Percentiles rank a stretch among this genome's conserved stretches.
These are phyloP conservation scores for Geotrichum siamense DNA, from an alignment of 1,139 yeast species.

Conservation along the genomic window DNA sequence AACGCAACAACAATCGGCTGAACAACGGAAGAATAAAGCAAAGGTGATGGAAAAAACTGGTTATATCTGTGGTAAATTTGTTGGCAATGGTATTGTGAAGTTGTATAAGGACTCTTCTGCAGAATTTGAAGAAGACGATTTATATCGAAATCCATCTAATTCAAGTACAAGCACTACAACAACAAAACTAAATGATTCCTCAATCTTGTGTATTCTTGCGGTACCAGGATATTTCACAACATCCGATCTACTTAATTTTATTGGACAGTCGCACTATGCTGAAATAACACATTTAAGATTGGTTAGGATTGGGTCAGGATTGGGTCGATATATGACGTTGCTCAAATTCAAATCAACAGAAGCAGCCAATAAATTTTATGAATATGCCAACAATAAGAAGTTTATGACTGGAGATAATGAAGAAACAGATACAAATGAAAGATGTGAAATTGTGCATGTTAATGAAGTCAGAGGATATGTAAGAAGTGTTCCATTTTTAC, in stretches of 20 bases:
- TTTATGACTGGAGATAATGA: slow-evolving; percentile 79
- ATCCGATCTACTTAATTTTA: slow-evolving; percentile 71
- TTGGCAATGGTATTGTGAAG: slow-evolving; percentile 69
- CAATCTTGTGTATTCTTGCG: slow-evolving; percentile 65
- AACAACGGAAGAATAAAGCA: background rate
- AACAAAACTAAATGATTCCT: slow-evolving; percentile 9
- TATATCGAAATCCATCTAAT: slow-evolving; percentile 2
- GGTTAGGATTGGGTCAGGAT: slow-evolving; percentile 50
- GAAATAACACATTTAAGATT: slow-evolving; percentile 66
- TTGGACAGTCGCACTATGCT: slow-evolving; percentile 55
- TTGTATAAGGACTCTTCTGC: slow-evolving; percentile 50
- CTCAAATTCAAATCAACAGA: slow-evolving; percentile 58
- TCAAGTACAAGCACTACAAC: slow-evolving; percentile 2
- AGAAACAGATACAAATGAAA: slow-evolving; percentile 46
- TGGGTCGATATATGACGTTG: slow-evolving; percentile 68
- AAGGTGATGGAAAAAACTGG: background rate
- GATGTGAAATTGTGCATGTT: slow-evolving; percentile 69
- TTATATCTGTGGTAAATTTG: slow-evolving; percentile 28
- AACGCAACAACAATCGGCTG: background rate
- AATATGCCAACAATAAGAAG: slow-evolving; percentile 59
- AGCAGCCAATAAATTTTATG: slow-evolving; percentile 56
- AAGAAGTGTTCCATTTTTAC: slow-evolving; percentile 49
- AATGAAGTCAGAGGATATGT: slow-evolving; percentile 46
- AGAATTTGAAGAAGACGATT: slow-evolving; percentile 19
- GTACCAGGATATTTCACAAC: slow-evolving; percentile 86